Evolutionary conservation across 2,329 filamentous ascomycete species (phyloP), one percentile per base, ranked within the genome.

Genomic region (Fusarium domesticum): DNA sequence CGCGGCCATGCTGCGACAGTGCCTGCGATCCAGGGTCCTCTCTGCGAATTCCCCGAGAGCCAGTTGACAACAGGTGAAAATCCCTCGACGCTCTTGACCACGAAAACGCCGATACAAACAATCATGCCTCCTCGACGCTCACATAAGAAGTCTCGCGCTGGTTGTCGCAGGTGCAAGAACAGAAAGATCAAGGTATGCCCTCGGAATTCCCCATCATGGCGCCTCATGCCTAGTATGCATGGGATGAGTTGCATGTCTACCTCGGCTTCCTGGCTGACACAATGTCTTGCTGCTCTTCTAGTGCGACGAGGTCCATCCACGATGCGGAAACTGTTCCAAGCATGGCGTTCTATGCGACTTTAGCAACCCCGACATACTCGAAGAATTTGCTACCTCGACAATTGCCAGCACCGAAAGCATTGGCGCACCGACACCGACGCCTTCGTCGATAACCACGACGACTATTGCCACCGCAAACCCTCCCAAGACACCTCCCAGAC

Each of bases 71-170:
- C 47, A 43, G 50, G 47, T 58, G 46, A 53, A 50, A 44, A 39
- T 25, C 33, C 23, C 23, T 30, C 34, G 16, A 37, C 34, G 34
- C 32, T 23, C 18, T 39, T 28, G 41, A 30, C 37, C 35, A 18
- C 31, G 20, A 35, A 38, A 11, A 36, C 32, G 35, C 23, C 34
- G 31, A 25, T 50, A 31, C 15, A 37, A 25, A 19, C 32, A 40
- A 64, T 50, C 36, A 84, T 84, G 81, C 79, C 82, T 48, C 81
- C 82, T 20, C 72, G 82, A 59, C 74, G 81, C 62, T 83, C 82
- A 33, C 83, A 87, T 65, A 86, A 84, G 62, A 87, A 85, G 69
- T 85, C 81, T 44, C 76, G 83, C 54, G 77, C 81, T 39, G 83
- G 83, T 35, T 87, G 83, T 57, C 73, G 76, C 50, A 71, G 79